Conservation (phyloP, 2,329 filamentous ascomycete genomes). For the Trichothecium sympodiale region DNA sequence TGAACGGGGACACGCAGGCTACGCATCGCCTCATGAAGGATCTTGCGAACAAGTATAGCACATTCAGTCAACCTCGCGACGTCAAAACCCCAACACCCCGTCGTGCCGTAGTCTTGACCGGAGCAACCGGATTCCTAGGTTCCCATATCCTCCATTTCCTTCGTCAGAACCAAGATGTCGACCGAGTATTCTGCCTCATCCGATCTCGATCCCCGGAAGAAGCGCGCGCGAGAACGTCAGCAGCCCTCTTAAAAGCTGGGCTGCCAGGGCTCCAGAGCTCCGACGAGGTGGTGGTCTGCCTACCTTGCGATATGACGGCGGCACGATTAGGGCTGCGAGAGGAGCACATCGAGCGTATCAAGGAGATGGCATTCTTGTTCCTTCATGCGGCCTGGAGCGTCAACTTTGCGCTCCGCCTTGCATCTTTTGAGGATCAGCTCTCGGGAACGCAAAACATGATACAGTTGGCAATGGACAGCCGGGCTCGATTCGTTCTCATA, state of each 20-base stretch:
- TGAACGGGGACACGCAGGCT: no score
- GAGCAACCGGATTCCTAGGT: constrained; percentile 55
- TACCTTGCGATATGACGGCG: constrained; percentile 7
- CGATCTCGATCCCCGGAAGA: constrained; percentile 9
- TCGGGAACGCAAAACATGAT: constrained; percentile 32
- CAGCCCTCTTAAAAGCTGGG: background rate
- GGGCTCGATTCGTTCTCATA: constrained; percentile 32
- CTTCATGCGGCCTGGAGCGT: constrained; percentile 45
- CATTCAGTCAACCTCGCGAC: no score
- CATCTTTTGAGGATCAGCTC: constrained; percentile 39
- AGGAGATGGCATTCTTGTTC: constrained; percentile 10
- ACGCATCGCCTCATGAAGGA: no score
- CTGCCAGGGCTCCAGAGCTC: background rate
- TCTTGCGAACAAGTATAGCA: no score
- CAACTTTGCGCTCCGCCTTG: constrained; percentile 41
- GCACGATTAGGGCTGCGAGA: constrained; percentile 4
- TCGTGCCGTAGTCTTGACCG: constrained; percentile 37
- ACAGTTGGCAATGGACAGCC: constrained; percentile 14
- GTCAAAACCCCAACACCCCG: background rate
- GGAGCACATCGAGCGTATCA: background rate
- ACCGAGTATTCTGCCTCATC: constrained; percentile 28
- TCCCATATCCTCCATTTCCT: constrained; percentile 32
- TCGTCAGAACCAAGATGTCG: background rate
- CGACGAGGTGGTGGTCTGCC: constrained; percentile 6
- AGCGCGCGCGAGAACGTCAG: constrained; percentile 5